Conservation (phyloP, 345 rosid species). For the Eucalyptus curtisii region DNA sequence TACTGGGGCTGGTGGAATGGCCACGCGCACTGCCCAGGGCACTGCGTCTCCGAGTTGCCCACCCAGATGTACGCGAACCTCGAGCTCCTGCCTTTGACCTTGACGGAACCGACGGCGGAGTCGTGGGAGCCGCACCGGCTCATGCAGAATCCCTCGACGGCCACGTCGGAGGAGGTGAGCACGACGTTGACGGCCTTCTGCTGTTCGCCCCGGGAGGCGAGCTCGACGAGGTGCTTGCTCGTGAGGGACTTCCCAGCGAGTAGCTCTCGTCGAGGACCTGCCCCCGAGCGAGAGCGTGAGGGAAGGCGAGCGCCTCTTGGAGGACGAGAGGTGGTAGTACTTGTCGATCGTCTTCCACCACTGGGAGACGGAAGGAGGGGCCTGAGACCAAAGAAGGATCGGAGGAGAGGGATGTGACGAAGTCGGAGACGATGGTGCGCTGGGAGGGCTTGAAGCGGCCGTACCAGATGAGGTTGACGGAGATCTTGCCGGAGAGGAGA, state of each 20-base stretch:
- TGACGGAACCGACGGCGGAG: slow-evolving; percentile 13
- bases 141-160: slow-evolving; percentile 45
- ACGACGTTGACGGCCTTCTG: slow-evolving; percentile 31
- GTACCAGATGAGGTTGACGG: slow-evolving; percentile 70
- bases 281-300: background rate
- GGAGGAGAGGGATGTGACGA: slow-evolving; percentile 35
- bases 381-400: background rate
- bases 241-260: slow-evolving; percentile 1
- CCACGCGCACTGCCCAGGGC: slow-evolving; percentile 91
- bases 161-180: slow-evolving; percentile 40
- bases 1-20: slow-evolving; percentile 78
- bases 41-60: slow-evolving; percentile 61
- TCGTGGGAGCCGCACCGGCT: slow-evolving; percentile 61
- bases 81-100: slow-evolving; percentile 9
- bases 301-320: background rate
- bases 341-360: slow-evolving; percentile 73
- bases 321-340: slow-evolving; percentile 34
- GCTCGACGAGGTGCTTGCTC: background rate
- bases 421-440: slow-evolving; percentile 49
- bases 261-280: background rate
- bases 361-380: slow-evolving; percentile 44
- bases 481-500: slow-evolving; percentile 53
- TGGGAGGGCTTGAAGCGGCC: slow-evolving; percentile 67
- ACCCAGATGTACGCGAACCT: slow-evolving; percentile 77
- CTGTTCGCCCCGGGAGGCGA: background rate